Evolutionary conservation across 148 eudicot species (phyloP).

Genomic region (Camellia japonica): DNA sequence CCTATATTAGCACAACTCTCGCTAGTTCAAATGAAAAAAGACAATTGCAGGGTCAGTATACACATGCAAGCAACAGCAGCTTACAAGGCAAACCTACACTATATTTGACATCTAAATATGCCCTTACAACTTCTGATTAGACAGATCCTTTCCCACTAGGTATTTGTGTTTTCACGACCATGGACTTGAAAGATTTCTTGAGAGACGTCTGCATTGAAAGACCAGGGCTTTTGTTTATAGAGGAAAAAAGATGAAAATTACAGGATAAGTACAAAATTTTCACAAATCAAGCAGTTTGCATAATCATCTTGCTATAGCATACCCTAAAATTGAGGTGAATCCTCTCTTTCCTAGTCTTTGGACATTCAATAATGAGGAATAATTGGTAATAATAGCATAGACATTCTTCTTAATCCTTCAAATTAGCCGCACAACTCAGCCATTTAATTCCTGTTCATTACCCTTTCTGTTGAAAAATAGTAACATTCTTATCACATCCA

Average conservation of each 20-base stretch:
- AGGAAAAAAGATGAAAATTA: background rate
- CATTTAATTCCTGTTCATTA: background rate
- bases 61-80: background rate
- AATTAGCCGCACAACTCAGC: background rate
- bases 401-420: background rate
- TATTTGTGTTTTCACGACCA: background rate
- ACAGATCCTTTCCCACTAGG: background rate
- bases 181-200: background rate
- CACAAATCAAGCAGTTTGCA: background rate
- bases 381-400: background rate
- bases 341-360: background rate
- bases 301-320: background rate
- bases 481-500: too few species aligned
- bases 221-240: background rate
- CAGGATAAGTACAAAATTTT: background rate
- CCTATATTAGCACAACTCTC: background rate
- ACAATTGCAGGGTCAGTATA: background rate
- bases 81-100: conserved; percentile 3
- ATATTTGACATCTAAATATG: background rate
- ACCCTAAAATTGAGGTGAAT: background rate
- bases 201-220: background rate
- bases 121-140: background rate
- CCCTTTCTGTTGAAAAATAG: too few species aligned
- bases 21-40: background rate
- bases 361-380: background rate